Evolutionary conservation across 2,329 filamentous ascomycete genomes (phyloP).

Genomic region (Lanzia echinophila): DNA sequence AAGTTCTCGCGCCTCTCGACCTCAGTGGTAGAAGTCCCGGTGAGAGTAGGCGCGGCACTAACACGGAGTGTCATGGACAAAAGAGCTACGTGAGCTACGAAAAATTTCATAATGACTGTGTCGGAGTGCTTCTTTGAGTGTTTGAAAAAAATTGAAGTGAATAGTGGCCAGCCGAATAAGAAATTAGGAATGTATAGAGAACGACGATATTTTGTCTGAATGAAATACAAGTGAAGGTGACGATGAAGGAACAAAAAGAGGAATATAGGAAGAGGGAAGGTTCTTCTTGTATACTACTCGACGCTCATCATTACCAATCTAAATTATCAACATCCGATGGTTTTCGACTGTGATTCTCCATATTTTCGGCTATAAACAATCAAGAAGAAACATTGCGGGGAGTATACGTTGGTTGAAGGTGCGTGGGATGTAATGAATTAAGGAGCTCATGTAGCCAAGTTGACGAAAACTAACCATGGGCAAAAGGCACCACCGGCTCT

Average conservation of each 20-base stretch:
- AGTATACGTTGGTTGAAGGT: not conserved
- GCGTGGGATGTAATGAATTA: not conserved
- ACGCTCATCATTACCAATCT: not conserved
- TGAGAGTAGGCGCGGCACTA: not conserved
- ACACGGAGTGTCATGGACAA: not conserved
- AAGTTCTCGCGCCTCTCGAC: not conserved
- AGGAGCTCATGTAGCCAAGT: not conserved
- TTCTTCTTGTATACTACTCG: not conserved
- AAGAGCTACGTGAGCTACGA: not conserved
- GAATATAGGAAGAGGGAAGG: not conserved
- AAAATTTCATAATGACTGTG: constrained; percentile 5
- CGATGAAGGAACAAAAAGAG: not conserved
- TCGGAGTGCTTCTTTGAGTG: not conserved
- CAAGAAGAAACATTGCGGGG: not conserved
- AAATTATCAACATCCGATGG: not conserved
- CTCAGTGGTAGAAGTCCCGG: not conserved
- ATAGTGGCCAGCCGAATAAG: not conserved
- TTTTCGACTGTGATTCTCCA: not conserved
- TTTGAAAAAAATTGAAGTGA: not conserved
- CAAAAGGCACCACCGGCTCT: not conserved
- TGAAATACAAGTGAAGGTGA: not conserved
- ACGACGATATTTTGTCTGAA: not conserved
- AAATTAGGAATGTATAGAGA: not conserved
- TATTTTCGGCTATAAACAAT: not conserved
- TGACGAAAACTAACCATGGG: not conserved